phyloP scores from a whole-genome alignment of 139 green algal genomes.

The Chlamydomonas schloesseri region DNA sequence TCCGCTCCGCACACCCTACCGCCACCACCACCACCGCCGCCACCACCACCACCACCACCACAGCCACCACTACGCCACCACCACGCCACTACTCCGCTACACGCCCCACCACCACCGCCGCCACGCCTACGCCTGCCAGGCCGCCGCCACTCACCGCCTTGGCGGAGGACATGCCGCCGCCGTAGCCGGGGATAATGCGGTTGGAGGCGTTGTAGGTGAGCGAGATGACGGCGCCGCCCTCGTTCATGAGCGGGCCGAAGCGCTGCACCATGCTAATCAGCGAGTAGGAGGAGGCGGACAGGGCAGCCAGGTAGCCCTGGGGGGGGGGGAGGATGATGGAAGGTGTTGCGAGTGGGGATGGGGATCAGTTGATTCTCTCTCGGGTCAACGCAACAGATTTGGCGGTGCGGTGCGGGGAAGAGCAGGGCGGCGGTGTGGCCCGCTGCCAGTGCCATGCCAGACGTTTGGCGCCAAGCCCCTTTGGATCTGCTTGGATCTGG shows the following conservation, averaged over 20 bases:
- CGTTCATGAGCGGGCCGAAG: constrained; percentile 79
- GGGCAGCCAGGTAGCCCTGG: constrained; percentile 95
- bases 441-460: no score
- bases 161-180: constrained; percentile 97
- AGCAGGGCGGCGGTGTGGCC: no score
- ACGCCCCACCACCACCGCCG: neutral
- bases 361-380: no score
- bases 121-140: neutral
- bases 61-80: no score
- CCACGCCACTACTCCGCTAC: neutral
- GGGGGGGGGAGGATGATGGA: neutral
- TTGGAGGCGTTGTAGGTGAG: constrained; percentile 97
- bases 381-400: no score
- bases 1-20: no score
- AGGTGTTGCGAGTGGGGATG: no score
- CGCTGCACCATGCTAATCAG: constrained; percentile 94
- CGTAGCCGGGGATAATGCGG: constrained; percentile 96
- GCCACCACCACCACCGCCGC: no score
- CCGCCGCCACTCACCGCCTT: constrained; percentile 90
- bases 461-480: no score
- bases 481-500: no score
- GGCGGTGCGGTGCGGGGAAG: no score
- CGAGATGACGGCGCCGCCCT: constrained; percentile 87
- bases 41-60: no score
- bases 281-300: constrained; percentile 97